Percentiles rank a stretch among this genome's conserved stretches.
Evolutionary conservation across 1,284 basidiomycete genomes (phyloP).

Genomic region (Chondrostereum purpureum): DNA sequence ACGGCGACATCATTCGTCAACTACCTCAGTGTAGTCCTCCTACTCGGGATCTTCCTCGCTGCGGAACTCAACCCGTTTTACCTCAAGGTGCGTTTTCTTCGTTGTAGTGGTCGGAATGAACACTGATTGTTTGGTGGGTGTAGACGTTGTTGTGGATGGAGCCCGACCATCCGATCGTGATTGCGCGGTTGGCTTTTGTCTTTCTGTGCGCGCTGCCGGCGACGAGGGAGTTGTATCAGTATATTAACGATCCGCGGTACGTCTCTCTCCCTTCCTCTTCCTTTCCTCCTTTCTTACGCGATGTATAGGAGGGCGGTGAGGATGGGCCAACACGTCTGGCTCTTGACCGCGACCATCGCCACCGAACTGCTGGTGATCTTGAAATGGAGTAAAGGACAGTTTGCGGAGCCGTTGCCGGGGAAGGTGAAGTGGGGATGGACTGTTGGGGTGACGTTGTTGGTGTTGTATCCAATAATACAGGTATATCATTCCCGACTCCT

Average conservation of each 20-base stretch:
- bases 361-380: conserved; percentile 70
- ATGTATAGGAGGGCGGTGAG: conserved; percentile 58
- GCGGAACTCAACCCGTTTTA: conserved; percentile 83
- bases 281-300: conserved; percentile 4
- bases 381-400: conserved; percentile 75
- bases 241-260: conserved; percentile 72
- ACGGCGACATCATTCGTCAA: conserved; percentile 71
- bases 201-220: conserved; percentile 81
- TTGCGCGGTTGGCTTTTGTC: conserved; percentile 64
- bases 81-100: conserved; percentile 51
- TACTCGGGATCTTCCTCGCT: conserved; percentile 73
- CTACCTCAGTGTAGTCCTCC: conserved; percentile 66
- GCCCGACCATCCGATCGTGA: conserved; percentile 77
- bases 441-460: conserved; percentile 45
- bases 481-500: conserved; percentile 31
- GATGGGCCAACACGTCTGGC: conserved; percentile 84
- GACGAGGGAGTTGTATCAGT: conserved; percentile 72
- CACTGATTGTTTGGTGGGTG: conserved; percentile 1
- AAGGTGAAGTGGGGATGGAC: conserved; percentile 62
- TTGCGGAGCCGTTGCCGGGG: conserved; percentile 54
- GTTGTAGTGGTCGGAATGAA: conserved; percentile 2
- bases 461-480: conserved; percentile 62
- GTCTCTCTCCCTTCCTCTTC: conserved; percentile 19
- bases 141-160: conserved; percentile 81
- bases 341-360: conserved; percentile 72